These are phyloP conservation scores for Acrocalymma vagum DNA, from an alignment of 2,329 filamentous ascomycete genomes.

Conservation along the genomic window DNA sequence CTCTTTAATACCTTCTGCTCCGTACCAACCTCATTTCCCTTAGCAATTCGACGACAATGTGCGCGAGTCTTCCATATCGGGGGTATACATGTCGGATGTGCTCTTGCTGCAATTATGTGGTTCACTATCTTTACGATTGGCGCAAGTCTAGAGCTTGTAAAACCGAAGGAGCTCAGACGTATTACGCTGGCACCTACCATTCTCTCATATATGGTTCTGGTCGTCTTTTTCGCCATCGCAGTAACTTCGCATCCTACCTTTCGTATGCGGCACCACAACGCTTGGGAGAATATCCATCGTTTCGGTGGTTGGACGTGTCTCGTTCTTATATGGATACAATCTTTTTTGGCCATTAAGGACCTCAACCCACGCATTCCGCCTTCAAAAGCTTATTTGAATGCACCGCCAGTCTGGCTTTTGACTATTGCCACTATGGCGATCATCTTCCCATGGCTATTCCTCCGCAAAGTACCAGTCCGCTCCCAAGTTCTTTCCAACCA, in stretches of 20 bases:
- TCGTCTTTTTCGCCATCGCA: slow-evolving; percentile 12
- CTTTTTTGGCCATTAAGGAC: slow-evolving; percentile 61
- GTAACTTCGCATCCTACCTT: slow-evolving; percentile 14
- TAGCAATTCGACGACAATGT: slow-evolving; percentile 11
- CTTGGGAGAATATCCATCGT: slow-evolving; percentile 26
- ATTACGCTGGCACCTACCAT: slow-evolving; percentile 13
- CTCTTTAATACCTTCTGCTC: slow-evolving; percentile 22
- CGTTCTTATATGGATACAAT: slow-evolving; percentile 34
- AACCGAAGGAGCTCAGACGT: slow-evolving; percentile 4
- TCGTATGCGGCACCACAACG: slow-evolving; percentile 20
- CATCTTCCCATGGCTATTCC: slow-evolving; percentile 76
- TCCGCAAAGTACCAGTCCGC: slow-evolving; percentile 73
- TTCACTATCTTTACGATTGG: slow-evolving; percentile 47
- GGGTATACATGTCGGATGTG: slow-evolving; percentile 25
- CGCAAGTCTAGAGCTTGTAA: slow-evolving; percentile 26
- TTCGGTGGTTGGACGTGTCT: slow-evolving; percentile 24
- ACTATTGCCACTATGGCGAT: slow-evolving; percentile 71
- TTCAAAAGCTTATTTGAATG: slow-evolving; percentile 32
- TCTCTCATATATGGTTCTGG: slow-evolving; percentile 6
- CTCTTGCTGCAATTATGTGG: slow-evolving; percentile 38
- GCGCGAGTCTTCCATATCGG: slow-evolving; percentile 26
- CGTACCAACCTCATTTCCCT: slow-evolving; percentile 8
- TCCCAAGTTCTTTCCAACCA: slow-evolving; percentile 77
- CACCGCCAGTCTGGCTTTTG: slow-evolving; percentile 71
- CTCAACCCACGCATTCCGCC: slow-evolving; percentile 18